phyloP scores from a whole-genome alignment of 192 early-diverging fungal genomes.

The Umbelopsis sp. region DNA sequence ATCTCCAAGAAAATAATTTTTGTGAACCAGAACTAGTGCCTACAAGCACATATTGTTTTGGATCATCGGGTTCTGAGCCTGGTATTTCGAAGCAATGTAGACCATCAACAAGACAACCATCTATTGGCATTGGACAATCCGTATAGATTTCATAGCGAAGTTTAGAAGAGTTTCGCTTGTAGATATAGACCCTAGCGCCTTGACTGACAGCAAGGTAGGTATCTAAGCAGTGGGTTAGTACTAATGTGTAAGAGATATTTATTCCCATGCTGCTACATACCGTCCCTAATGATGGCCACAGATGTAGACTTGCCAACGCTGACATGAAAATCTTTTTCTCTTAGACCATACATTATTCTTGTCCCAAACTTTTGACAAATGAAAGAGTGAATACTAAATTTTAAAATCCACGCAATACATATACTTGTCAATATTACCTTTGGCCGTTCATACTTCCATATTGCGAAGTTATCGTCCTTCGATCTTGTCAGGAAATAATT shows the following conservation, averaged over 20 bases:
- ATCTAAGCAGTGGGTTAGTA: background rate
- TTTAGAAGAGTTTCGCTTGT: background rate
- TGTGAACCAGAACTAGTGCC: background rate
- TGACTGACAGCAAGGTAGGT: background rate
- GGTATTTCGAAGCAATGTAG: background rate
- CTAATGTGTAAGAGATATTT: too few species aligned
- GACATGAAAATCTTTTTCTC: background rate
- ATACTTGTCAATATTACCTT: slow-evolving; percentile 40
- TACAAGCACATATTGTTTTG: background rate
- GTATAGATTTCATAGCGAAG: background rate
- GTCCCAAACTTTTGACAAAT: background rate
- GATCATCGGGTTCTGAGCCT: background rate
- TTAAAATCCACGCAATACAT: background rate
- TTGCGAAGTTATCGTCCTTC: slow-evolving; percentile 50
- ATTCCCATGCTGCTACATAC: background rate
- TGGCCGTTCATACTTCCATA: slow-evolving; percentile 54
- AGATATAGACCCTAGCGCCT: background rate
- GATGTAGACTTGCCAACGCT: background rate
- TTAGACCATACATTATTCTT: background rate
- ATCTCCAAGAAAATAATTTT: background rate
- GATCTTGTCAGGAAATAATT: slow-evolving; percentile 51
- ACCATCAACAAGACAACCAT: background rate
- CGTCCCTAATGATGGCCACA: background rate
- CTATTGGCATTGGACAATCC: background rate
- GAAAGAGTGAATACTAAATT: background rate